Evolutionary conservation across 2,329 filamentous ascomycete genomes (phyloP).

Genomic region (Berkeleyomyces basicola): DNA sequence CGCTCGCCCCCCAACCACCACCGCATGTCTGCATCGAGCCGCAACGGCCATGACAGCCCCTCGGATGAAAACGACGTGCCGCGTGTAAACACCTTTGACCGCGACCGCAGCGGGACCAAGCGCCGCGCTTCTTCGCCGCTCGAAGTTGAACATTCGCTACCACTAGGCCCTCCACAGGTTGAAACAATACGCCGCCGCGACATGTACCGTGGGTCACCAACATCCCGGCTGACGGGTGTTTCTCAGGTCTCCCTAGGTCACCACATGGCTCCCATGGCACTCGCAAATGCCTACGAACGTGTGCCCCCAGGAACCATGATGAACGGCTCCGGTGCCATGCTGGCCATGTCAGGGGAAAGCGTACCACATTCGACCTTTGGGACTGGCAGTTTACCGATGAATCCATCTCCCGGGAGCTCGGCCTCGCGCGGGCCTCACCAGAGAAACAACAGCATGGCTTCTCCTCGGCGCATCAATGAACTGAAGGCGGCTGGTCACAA

Average conservation of each 20-base stretch:
- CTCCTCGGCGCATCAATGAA: constrained; percentile 35
- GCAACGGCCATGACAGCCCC: constrained; percentile 30
- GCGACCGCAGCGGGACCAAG: constrained; percentile 37
- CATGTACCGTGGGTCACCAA: constrained; percentile 34
- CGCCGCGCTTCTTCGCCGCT: constrained; percentile 39
- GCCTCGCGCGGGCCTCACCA: constrained; percentile 28
- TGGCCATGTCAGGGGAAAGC: constrained; percentile 29
- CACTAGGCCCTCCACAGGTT: constrained; percentile 23
- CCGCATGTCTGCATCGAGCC: constrained; percentile 19
- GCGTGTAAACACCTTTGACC: constrained; percentile 29
- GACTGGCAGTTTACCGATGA: constrained; percentile 22
- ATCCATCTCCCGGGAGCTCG: constrained; percentile 32
- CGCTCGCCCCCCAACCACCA: constrained; percentile 30
- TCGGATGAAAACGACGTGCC: constrained; percentile 28
- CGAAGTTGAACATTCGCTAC: constrained; percentile 28
- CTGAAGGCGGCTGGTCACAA: constrained; percentile 32
- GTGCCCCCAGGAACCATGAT: constrained; percentile 31
- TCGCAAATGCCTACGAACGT: constrained; percentile 26
- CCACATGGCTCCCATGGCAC: constrained; percentile 29
- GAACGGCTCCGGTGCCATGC: constrained; percentile 27
- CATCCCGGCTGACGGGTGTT: constrained; percentile 31
- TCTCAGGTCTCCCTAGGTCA: constrained; percentile 28
- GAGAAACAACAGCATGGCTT: constrained; percentile 30
- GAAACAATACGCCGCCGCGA: constrained; percentile 34
- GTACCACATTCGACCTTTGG: constrained; percentile 33